These are phyloP conservation scores for Podospora fimiseda DNA, from an alignment of 495 filamentous ascomycete species.

Conservation along the genomic window DNA sequence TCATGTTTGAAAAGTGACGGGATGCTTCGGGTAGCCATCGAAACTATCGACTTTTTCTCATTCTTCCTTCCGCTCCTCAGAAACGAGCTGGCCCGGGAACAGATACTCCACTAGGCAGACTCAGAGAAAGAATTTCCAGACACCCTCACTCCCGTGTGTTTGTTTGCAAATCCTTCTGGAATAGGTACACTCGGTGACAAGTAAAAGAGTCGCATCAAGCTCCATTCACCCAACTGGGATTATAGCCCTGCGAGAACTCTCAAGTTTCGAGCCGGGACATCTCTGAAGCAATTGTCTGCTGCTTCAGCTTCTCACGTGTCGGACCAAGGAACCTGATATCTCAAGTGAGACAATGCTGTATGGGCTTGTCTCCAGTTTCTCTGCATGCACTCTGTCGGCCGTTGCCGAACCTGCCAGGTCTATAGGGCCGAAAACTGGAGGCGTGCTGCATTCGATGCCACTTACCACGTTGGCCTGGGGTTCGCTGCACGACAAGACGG, in stretches of 20 bases:
- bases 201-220: too few relatives aligned
- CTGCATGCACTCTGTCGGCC: constrained; percentile 27
- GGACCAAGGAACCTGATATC: constrained; percentile 11
- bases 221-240: too few relatives aligned
- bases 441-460: constrained; percentile 11
- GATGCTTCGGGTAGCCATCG: constrained; percentile 3
- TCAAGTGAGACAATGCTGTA: constrained; percentile 21
- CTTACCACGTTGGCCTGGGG: constrained; percentile 12
- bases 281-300: constrained; percentile 7
- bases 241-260: background rate
- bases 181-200: too few relatives aligned
- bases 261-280: constrained; percentile 7
- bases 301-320: constrained; percentile 22
- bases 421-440: constrained; percentile 28
- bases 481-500: constrained; percentile 4
- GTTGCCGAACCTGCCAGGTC: constrained; percentile 26
- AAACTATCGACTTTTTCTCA: background rate
- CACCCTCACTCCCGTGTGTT: too few relatives aligned
- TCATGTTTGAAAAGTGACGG: background rate
- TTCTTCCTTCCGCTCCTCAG: background rate
- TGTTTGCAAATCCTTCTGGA: too few relatives aligned
- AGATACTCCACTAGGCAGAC: too few relatives aligned
- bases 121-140: too few relatives aligned
- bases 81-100: too few relatives aligned
- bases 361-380: constrained; percentile 23